phyloP scores from a whole-genome alignment of 768 basidiomycete genomes.

The Suillus sp. region DNA sequence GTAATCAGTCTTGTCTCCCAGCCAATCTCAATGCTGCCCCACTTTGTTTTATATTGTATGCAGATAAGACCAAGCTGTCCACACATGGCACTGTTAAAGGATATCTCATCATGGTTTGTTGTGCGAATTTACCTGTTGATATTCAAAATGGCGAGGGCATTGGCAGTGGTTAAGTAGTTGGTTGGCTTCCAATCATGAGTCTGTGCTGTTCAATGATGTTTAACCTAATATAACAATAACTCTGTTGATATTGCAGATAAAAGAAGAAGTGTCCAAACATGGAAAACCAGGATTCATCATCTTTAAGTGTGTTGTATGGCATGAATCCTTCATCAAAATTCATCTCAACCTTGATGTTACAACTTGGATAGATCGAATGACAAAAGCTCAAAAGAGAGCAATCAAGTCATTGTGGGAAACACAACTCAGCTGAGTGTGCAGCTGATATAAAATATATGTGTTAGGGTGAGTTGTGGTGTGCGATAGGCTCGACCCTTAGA shows the following conservation, averaged over 20 bases:
- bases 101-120: conserved; percentile 21
- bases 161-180: conserved; percentile 25
- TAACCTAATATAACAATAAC: neutral
- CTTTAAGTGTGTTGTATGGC: conserved; percentile 14
- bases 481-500: too few relatives aligned
- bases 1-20: too few relatives aligned
- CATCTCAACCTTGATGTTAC: conserved; percentile 14
- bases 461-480: too few relatives aligned
- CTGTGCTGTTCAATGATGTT: neutral
- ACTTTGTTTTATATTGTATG: conserved; percentile 38
- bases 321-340: conserved; percentile 19
- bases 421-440: too few relatives aligned
- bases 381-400: too few relatives aligned
- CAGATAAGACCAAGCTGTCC: conserved; percentile 27
- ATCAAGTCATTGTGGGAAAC: too few relatives aligned
- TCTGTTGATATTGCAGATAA: neutral
- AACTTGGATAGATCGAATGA: too few relatives aligned
- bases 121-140: conserved; percentile 17
- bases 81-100: conserved; percentile 21
- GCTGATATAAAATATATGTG: too few relatives aligned
- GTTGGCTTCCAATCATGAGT: conserved; percentile 15
- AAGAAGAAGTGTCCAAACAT: neutral
- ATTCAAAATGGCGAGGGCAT: conserved; percentile 18
- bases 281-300: conserved; percentile 18
- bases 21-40: conserved; percentile 13